phyloP scores from a whole-genome alignment of 2,329 filamentous ascomycete genomes.

The Colletotrichum sp. region DNA sequence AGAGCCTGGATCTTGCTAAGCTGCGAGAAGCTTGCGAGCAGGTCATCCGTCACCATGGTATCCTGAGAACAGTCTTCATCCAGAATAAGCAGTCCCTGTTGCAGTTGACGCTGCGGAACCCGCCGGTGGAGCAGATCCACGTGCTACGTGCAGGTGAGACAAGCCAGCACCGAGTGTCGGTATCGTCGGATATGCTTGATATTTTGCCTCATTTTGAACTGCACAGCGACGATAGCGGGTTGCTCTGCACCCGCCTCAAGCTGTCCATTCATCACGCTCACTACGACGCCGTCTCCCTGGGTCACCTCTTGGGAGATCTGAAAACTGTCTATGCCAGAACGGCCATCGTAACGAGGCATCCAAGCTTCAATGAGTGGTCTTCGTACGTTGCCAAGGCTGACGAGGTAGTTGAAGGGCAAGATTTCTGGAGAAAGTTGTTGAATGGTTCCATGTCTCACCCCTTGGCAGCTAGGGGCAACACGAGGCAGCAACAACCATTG shows the following conservation, averaged over 20 bases:
- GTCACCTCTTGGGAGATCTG: neutral
- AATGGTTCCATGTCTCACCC: neutral
- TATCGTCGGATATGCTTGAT: neutral
- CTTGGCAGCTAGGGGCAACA: neutral
- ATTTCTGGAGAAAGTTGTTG: neutral
- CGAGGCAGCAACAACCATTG: neutral
- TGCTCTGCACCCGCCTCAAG: neutral
- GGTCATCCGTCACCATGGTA: neutral
- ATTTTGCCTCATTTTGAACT: neutral
- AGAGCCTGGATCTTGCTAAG: neutral
- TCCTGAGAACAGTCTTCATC: neutral
- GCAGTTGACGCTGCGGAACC: neutral
- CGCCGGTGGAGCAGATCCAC: neutral
- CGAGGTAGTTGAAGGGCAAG: neutral
- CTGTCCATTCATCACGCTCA: neutral
- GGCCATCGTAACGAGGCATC: neutral
- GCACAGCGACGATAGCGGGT: neutral
- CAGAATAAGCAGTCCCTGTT: neutral
- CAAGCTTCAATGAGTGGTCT: neutral
- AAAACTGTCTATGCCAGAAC: rapidly evolving
- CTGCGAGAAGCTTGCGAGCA: neutral
- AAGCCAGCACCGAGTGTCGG: neutral
- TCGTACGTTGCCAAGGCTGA: neutral
- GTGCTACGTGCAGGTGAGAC: neutral
- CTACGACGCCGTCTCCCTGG: neutral